Evolutionary conservation across 2,329 filamentous ascomycete species (phyloP).

Genomic region (Rugonectria rugulosa): DNA sequence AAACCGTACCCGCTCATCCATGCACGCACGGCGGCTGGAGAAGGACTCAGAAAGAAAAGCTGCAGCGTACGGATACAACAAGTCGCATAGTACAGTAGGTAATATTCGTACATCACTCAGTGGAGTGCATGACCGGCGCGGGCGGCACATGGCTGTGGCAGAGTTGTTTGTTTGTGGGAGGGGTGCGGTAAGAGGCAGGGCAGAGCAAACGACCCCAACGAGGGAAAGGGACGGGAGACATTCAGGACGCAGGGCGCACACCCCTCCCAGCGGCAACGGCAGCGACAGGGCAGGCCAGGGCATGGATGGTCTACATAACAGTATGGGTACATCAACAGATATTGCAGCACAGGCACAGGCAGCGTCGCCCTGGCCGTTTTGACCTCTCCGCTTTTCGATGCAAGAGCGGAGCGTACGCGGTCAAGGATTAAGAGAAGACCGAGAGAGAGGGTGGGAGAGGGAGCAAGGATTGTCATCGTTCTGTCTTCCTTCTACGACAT

Average conservation of each 20-base stretch:
- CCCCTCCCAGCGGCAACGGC: constrained; percentile 3
- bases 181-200: background rate
- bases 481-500: too few species aligned
- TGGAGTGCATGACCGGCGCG: constrained; percentile 12
- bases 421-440: background rate
- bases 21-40: constrained; percentile 2
- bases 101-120: background rate
- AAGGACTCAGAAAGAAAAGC: too few species aligned
- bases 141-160: constrained; percentile 16
- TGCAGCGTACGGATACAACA: background rate
- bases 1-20: background rate
- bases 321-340: background rate
- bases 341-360: too few species aligned
- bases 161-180: background rate
- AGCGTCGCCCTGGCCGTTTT: constrained; percentile 7
- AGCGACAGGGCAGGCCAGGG: too few species aligned
- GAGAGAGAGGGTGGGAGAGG: constrained; percentile 18
- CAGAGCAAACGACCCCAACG: too few species aligned
- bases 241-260: too few species aligned
- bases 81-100: background rate
- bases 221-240: background rate
- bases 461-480: constrained; percentile 16
- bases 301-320: too few species aligned
- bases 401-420: constrained; percentile 7
- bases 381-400: constrained; percentile 3